phyloP scores from a whole-genome alignment of 495 filamentous ascomycete species.

The Penicillium samsonianum region DNA sequence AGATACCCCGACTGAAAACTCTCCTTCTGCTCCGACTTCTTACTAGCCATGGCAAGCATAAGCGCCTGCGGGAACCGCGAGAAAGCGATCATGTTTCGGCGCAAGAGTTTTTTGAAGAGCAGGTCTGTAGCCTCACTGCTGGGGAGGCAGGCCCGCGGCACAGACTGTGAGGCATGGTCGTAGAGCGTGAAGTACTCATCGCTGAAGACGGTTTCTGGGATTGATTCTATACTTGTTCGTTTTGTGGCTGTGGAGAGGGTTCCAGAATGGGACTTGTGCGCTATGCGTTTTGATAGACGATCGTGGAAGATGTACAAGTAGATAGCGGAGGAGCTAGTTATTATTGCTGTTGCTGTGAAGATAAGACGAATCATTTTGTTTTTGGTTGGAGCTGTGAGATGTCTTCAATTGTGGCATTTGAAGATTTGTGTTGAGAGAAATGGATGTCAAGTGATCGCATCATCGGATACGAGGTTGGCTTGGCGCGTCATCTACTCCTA shows the following conservation, averaged over 20 bases:
- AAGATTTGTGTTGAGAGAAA: background rate
- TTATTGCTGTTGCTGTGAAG: conserved; percentile 20
- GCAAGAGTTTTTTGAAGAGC: conserved; percentile 33
- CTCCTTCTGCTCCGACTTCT: conserved; percentile 13
- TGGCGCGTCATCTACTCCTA: conserved; percentile 5
- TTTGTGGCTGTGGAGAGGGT: conserved; percentile 16
- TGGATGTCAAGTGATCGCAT: conserved; percentile 16
- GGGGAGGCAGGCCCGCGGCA: conserved; percentile 27
- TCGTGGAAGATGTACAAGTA: conserved; percentile 32
- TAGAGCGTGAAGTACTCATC: conserved; percentile 26
- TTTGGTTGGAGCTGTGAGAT: background rate
- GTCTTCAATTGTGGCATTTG: background rate
- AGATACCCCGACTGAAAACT: conserved; percentile 35
- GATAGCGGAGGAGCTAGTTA: conserved; percentile 25
- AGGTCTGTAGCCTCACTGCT: conserved; percentile 6
- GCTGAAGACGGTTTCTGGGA: conserved; percentile 26
- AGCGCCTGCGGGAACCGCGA: conserved; percentile 34
- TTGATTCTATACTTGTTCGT: conserved; percentile 22
- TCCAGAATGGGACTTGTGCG: conserved; percentile 24
- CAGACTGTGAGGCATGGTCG: conserved; percentile 28
- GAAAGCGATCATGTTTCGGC: conserved; percentile 41
- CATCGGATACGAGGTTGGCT: conserved; percentile 19
- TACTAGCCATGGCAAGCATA: conserved; percentile 23
- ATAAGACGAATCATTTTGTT: conserved; percentile 20
- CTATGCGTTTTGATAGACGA: conserved; percentile 24